These are phyloP conservation scores for Funneliformis geosporum DNA, from an alignment of 192 early-diverging fungal species.

Conservation along the genomic window DNA sequence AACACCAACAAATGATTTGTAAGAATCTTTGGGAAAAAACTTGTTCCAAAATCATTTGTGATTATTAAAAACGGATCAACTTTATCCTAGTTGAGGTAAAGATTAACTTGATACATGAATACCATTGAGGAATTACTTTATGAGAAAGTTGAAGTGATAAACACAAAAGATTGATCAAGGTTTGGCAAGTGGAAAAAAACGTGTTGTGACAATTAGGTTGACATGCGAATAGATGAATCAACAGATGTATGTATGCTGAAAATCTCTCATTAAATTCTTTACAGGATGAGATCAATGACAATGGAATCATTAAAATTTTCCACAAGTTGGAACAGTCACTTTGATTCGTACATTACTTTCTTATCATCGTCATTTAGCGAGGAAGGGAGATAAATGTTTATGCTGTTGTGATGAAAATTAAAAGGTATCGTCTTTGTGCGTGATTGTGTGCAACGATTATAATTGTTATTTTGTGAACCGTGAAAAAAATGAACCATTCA, in stretches of 20 bases:
- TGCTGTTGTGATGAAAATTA: not conserved
- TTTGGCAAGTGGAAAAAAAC: not conserved
- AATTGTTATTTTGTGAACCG: not conserved
- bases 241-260: not conserved
- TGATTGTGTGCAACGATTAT: not conserved
- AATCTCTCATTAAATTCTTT: not conserved
- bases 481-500: not conserved
- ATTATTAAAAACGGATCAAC: too few species aligned
- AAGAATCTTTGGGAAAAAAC: not conserved
- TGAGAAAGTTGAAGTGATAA: not conserved
- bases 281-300: not conserved
- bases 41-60: not conserved
- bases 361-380: too few species aligned
- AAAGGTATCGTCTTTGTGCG: not conserved
- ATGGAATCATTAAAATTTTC: not conserved
- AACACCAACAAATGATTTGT: not conserved
- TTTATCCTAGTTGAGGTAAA: not conserved
- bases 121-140: not conserved
- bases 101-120: not conserved
- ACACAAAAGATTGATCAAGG: not conserved
- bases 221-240: not conserved
- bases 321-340: not conserved
- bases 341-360: not conserved
- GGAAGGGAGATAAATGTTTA: too few species aligned
- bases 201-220: not conserved